Conservation (phyloP, 257 asterid species). For the Rehmannia glutinosa region DNA sequence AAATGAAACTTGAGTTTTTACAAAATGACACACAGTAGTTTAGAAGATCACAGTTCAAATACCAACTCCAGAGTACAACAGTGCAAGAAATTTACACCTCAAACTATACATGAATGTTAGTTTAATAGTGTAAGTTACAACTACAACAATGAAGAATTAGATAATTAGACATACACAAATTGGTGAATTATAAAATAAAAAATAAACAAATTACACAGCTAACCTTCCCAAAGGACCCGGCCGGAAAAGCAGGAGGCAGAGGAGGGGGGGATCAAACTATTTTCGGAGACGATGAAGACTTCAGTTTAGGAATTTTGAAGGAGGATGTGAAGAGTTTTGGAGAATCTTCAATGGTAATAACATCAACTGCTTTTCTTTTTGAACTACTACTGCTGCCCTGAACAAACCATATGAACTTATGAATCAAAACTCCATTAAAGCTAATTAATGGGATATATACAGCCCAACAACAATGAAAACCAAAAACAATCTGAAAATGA, state of each 20-base stretch:
- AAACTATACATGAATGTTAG: conserved; percentile 1
- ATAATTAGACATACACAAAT: conserved; percentile 8
- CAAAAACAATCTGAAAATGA: too few species aligned
- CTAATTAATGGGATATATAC: too few species aligned
- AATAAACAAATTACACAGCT: neutral
- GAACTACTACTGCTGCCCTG: conserved; percentile 43
- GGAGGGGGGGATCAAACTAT: conserved; percentile 30
- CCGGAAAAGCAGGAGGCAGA: too few species aligned
- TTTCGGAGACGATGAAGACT: conserved; percentile 32
- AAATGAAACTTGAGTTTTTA: too few species aligned
- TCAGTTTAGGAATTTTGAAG: conserved; percentile 75
- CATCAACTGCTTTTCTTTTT: conserved; percentile 43
- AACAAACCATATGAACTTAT: neutral
- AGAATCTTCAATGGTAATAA: conserved; percentile 30
- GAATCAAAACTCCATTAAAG: neutral
- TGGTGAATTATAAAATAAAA: neutral
- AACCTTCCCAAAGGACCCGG: neutral
- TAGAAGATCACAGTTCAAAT: too few species aligned
- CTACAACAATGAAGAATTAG: neutral
- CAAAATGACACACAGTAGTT: too few species aligned
- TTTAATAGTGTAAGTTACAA: conserved; percentile 1
- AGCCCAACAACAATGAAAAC: too few species aligned
- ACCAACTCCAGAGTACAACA: neutral
- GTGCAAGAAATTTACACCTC: conserved; percentile 8
- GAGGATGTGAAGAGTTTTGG: conserved; percentile 70